Evolutionary conservation across 1,139 yeast genomes (phyloP).

Genomic region (Suhomyces kunorum): DNA sequence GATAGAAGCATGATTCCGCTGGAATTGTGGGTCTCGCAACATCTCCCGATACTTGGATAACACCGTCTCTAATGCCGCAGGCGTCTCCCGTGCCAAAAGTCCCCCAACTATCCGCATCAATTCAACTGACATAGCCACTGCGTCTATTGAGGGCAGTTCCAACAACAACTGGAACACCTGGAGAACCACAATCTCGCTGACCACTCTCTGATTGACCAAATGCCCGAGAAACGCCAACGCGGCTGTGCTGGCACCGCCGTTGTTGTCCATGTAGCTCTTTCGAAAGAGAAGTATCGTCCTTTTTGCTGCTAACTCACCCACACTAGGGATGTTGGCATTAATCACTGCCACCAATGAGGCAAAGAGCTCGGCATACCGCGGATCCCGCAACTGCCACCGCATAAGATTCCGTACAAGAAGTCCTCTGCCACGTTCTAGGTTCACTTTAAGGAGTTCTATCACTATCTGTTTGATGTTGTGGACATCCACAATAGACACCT

Average conservation of each 20-base stretch:
- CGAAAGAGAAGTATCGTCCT: conserved; percentile 64
- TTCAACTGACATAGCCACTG: conserved; percentile 27
- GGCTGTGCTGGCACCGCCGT: conserved; percentile 44
- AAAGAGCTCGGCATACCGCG: conserved; percentile 47
- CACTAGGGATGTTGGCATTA: conserved; percentile 67
- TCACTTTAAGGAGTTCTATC: conserved; percentile 51
- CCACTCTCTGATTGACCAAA: conserved; percentile 63
- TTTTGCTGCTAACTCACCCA: conserved; percentile 60
- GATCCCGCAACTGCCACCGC: conserved; percentile 50
- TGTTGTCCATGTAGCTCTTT: conserved; percentile 51
- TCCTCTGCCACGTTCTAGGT: conserved; percentile 63
- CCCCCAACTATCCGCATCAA: conserved; percentile 30
- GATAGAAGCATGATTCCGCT: conserved; percentile 8
- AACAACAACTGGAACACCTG: conserved; percentile 66
- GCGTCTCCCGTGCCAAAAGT: conserved; percentile 25
- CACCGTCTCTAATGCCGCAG: conserved; percentile 44
- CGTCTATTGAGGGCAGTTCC: conserved; percentile 50
- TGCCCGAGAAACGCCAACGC: conserved; percentile 58
- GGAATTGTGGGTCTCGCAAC: conserved; percentile 35
- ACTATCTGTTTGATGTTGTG: conserved; percentile 52
- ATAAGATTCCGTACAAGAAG: conserved; percentile 57
- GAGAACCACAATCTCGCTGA: conserved; percentile 61
- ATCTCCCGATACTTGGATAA: conserved; percentile 63
- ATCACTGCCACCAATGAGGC: conserved; percentile 61
- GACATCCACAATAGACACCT: conserved; percentile 47